Base-by-base conservation (phyloP, 306 rosid genomes). In the Arachis hypogaea region DNA sequence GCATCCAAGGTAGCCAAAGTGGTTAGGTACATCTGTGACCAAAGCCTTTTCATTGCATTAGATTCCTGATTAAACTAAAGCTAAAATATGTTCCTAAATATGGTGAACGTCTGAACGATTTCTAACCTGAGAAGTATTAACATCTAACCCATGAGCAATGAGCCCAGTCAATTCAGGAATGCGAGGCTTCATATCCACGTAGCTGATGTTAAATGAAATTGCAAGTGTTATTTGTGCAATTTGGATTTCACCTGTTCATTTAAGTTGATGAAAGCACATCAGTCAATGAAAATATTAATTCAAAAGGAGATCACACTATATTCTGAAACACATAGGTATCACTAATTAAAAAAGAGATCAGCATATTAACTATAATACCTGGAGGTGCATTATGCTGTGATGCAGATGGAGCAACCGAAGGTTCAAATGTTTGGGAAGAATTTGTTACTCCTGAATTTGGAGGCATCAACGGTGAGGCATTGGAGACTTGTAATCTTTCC, bases 51-150 rank as follows among this genome's bases (percentile, higher is more conserved):
- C 52, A 40, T 14, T 69, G 29, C 30, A 62, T 29, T 61, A 61
- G 11, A 8, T 22, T 52, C 45, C 28, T 33, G 33, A 42, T 64
- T 55, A 63, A 67, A 66, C 68, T 47, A 7, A 2, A 49, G 77
- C 36, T 11, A 65, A 14, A 73, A 67, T 43, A 54, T 44, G 33
- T 38, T 29, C 50, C 51, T 28, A 56, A 52, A 10, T 62, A 50
- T 7, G 7, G 66, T 29, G 63, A 22, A 22, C 1, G 28, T 22
- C 28, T 22, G 28, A 22, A 81, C 38, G 12, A 43, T 78, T 69
- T 81, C 92, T 70, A 68, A 95, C 98, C 99, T 92, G 99, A 77
- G 98, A 88, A 80, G 82, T 51, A 56, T 86, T 82, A 82, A 92
- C 79, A 71, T 85, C 79, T 78, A 95, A 79, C 79, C 71, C 90